phyloP scores from a whole-genome alignment of 2,329 filamentous ascomycete genomes.

The Dothiorella sarmentorum region DNA sequence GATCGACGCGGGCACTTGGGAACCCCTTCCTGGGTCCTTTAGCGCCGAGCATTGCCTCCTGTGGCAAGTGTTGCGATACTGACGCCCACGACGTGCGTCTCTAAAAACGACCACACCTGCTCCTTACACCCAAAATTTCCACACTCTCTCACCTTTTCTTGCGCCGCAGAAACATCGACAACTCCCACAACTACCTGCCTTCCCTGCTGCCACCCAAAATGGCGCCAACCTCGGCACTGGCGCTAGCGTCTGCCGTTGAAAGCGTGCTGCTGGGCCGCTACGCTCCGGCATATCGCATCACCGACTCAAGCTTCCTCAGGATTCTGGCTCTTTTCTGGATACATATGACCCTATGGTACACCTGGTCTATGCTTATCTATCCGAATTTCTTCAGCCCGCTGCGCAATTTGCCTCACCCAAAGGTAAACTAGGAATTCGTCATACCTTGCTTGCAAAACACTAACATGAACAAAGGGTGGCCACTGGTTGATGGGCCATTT shows the following conservation, averaged over 20 bases:
- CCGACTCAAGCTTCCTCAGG: conserved; percentile 37
- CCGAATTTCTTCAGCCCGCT: conserved; percentile 58
- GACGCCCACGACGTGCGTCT: neutral
- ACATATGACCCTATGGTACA: conserved; percentile 32
- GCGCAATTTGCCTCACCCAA: conserved; percentile 51
- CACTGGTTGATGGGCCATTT: conserved; percentile 43
- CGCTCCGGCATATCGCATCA: conserved; percentile 31
- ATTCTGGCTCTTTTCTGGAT: conserved; percentile 40
- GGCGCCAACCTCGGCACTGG: conserved; percentile 9
- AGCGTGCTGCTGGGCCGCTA: conserved; percentile 31
- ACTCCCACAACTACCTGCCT: neutral
- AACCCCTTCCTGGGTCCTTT: neutral
- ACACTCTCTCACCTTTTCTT: too few species aligned
- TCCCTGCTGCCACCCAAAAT: neutral
- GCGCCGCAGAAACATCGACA: neutral
- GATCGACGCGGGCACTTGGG: neutral
- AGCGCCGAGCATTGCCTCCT: neutral
- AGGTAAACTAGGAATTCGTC: neutral
- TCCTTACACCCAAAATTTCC: too few species aligned
- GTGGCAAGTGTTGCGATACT: neutral
- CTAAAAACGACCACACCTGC: neutral
- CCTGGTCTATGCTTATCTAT: conserved; percentile 52
- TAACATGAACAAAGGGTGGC: conserved; percentile 22
- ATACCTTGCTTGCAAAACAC: conserved; percentile 30
- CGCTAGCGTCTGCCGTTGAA: conserved; percentile 3